These are phyloP conservation scores for Solanum okadae DNA, from an alignment of 257 asterid species.

Conservation along the genomic window DNA sequence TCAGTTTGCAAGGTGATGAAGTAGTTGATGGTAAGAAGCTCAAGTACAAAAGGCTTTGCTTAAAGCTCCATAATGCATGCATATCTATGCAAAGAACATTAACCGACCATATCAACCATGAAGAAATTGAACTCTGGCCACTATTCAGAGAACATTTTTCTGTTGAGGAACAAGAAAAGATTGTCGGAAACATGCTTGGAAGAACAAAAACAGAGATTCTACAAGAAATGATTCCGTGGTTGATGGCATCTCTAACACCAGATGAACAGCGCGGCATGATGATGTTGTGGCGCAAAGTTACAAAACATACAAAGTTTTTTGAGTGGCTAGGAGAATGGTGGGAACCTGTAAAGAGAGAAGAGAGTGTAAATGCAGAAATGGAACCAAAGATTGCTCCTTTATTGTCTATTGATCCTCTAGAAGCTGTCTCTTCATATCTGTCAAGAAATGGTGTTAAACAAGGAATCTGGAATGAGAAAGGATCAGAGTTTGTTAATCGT, in stretches of 20 bases:
- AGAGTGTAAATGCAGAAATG: conserved; percentile 23
- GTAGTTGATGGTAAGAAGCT: conserved; percentile 11
- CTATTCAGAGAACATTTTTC: conserved; percentile 58
- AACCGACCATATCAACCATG: conserved; percentile 59
- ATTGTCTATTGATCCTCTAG: conserved; percentile 45
- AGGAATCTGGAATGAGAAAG: conserved; percentile 12
- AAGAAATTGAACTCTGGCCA: conserved; percentile 66
- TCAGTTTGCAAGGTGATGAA: conserved; percentile 23
- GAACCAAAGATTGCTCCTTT: conserved; percentile 25
- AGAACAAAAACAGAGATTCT: conserved; percentile 48
- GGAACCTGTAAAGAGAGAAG: conserved; percentile 47
- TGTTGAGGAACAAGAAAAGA: conserved; percentile 65
- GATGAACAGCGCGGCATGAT: conserved; percentile 48
- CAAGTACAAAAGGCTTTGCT: conserved; percentile 32
- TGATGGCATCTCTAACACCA: conserved; percentile 49
- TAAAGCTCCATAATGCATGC: conserved; percentile 58
- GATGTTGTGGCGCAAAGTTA: conserved; percentile 56
- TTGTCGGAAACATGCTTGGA: conserved; percentile 75
- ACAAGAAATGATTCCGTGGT: conserved; percentile 72
- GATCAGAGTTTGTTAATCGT: conserved; percentile 4
- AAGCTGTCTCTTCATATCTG: conserved; percentile 53
- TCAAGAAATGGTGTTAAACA: conserved; percentile 24
- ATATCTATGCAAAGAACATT: conserved; percentile 56
- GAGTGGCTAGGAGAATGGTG: conserved; percentile 93
- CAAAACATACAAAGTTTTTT: conserved; percentile 53